A percentile compares a stretch with the other conserved stretches of the same genome.
These are phyloP conservation scores for Neonectria punicea DNA, from an alignment of 2,329 filamentous ascomycete species.

Conservation along the genomic window DNA sequence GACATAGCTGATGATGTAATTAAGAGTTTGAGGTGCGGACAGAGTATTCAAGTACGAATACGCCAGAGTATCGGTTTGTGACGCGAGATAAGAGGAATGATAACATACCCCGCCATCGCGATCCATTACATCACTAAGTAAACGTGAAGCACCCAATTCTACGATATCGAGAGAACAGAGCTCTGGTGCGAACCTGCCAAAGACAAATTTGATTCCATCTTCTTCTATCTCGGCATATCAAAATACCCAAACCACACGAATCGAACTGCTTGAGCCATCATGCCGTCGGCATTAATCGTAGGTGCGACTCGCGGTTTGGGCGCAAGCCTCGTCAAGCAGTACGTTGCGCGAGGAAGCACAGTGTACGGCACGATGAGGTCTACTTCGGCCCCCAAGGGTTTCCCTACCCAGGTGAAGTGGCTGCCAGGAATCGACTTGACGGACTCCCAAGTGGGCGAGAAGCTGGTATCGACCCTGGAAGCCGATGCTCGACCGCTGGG, in stretches of 20 bases:
- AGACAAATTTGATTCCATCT: neutral
- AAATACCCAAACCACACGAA: neutral
- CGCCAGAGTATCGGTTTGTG: slow-evolving; percentile 12
- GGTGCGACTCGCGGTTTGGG: slow-evolving; percentile 77
- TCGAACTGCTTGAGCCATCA: slow-evolving; percentile 34
- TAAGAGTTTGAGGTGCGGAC: neutral
- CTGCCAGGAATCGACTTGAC: slow-evolving; percentile 68
- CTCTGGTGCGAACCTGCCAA: neutral
- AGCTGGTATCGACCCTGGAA: slow-evolving; percentile 56
- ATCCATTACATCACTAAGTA: slow-evolving; percentile 36
- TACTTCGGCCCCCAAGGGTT: slow-evolving; percentile 53
- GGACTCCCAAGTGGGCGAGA: slow-evolving; percentile 57
- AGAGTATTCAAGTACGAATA: neutral
- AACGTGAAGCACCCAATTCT: slow-evolving; percentile 3
- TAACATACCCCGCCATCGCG: slow-evolving; percentile 23
- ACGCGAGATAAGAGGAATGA: slow-evolving; percentile 15
- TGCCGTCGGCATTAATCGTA: slow-evolving; percentile 68
- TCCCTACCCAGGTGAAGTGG: slow-evolving; percentile 62
- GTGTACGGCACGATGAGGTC: slow-evolving; percentile 71
- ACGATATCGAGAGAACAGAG: neutral
- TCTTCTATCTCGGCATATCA: neutral
- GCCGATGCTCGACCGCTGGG: slow-evolving; percentile 52
- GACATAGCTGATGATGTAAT: slow-evolving; percentile 2
- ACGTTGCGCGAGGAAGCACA: slow-evolving; percentile 59
- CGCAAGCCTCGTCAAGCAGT: slow-evolving; percentile 67